These are phyloP conservation scores for Brassica balearica DNA, from an alignment of 441 rosid genomes.

Conservation along the genomic window DNA sequence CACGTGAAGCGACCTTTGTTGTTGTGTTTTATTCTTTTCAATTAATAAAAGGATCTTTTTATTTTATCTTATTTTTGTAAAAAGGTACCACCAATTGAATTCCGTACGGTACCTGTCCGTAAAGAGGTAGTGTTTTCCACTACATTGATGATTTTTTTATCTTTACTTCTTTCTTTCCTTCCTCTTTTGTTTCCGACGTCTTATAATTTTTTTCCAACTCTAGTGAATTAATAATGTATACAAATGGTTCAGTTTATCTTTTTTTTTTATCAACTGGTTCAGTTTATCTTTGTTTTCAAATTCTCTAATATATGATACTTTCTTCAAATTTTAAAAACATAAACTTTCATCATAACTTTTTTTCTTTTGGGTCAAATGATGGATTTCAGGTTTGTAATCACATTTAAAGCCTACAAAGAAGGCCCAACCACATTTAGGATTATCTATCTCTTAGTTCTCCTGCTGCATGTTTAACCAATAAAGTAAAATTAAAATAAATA, in stretches of 20 bases:
- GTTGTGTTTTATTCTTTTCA: neutral
- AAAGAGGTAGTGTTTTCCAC: conserved; percentile 13
- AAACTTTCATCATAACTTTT: neutral
- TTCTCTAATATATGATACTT: neutral
- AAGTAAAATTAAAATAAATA: too few relatives aligned
- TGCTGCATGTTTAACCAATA: neutral
- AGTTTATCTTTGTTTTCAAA: neutral
- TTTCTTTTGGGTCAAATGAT: neutral
- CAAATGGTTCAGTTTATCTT: neutral
- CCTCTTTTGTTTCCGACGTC: neutral
- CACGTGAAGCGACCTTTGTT: conserved; percentile 36
- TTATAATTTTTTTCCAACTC: neutral
- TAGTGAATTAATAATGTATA: neutral
- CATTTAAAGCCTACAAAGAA: neutral
- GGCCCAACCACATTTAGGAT: neutral
- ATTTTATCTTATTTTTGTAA: neutral
- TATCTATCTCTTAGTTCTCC: too few relatives aligned
- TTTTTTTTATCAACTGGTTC: neutral
- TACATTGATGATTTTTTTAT: neutral
- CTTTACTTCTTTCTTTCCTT: neutral
- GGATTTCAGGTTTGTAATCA: neutral
- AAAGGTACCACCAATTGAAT: conserved; percentile 21
- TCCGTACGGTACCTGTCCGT: conserved; percentile 45
- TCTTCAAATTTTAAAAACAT: neutral
- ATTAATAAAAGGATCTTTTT: neutral